A percentile compares a stretch with the other conserved stretches of the same genome.
These are phyloP conservation scores for Ogataea pilisensis DNA, from an alignment of 805 yeast genomes.

Conservation along the genomic window DNA sequence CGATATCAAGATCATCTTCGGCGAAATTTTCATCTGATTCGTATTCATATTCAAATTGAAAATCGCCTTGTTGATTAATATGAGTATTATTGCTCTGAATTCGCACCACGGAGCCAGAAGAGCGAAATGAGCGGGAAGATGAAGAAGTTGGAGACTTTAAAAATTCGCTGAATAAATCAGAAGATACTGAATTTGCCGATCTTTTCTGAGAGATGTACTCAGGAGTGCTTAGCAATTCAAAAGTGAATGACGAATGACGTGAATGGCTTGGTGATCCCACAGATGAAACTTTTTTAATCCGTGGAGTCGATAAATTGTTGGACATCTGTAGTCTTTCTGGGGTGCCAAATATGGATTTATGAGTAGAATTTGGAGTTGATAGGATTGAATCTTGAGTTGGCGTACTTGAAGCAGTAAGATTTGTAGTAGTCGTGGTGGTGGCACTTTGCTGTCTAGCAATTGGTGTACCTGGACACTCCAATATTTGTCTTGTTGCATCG, in stretches of 20 bases:
- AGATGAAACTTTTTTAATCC: constrained; percentile 18
- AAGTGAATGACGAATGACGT: constrained; percentile 25
- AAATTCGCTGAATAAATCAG: not conserved
- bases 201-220: constrained; percentile 5
- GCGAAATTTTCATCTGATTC: not conserved
- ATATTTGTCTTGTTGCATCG: too few species aligned
- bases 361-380: not conserved
- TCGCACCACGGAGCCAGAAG: too few species aligned
- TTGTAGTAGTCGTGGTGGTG: too few species aligned
- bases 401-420: too few species aligned
- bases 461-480: too few species aligned
- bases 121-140: not conserved
- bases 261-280: constrained; percentile 23
- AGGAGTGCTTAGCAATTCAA: constrained; percentile 20
- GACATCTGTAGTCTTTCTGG: not conserved
- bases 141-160: not conserved
- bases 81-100: too few species aligned
- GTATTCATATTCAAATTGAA: not conserved
- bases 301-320: constrained; percentile 8
- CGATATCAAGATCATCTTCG: constrained; percentile 2
- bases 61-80: not conserved
- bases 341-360: not conserved
- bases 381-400: too few species aligned
- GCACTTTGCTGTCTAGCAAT: too few species aligned
- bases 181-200: not conserved